Percentiles rank a stretch among this genome's conserved stretches.
Evolutionary conservation across 345 rosid genomes (phyloP).

Genomic region (Psidium friedrichsthalianum): DNA sequence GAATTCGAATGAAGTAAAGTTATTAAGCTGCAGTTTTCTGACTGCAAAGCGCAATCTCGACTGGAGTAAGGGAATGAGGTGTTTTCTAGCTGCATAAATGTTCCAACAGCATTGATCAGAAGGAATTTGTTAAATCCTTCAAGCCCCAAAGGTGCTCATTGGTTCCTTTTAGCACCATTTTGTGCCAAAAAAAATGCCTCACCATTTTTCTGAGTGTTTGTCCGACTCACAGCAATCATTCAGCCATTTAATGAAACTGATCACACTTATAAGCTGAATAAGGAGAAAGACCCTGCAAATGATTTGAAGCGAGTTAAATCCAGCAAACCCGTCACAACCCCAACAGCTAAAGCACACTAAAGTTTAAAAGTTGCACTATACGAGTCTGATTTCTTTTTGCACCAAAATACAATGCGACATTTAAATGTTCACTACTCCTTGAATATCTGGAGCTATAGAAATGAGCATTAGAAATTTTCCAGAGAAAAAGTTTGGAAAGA

Average conservation of each 20-base stretch:
- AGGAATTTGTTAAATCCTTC: background rate
- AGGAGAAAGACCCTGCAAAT: constrained; percentile 81
- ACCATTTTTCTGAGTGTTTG: constrained; percentile 69
- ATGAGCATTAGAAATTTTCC: background rate
- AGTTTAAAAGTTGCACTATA: background rate
- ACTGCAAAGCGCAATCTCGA: background rate
- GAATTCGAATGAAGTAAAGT: background rate
- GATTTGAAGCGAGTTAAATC: background rate
- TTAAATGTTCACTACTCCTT: background rate
- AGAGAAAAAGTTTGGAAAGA: background rate
- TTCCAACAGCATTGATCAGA: background rate
- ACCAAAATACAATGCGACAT: background rate
- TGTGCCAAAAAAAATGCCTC: background rate
- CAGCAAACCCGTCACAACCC: background rate
- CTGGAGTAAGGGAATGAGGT: background rate
- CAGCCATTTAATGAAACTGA: constrained; percentile 87
- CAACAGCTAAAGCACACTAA: background rate
- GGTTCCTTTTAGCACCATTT: background rate
- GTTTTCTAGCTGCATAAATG: background rate
- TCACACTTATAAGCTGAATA: constrained; percentile 82
- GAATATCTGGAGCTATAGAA: too few relatives aligned
- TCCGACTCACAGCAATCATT: constrained; percentile 66
- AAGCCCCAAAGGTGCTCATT: background rate
- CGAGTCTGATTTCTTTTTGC: background rate
- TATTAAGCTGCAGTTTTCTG: background rate